Evolutionary conservation across 768 basidiomycete genomes (phyloP).

Genomic region (Rhodotorula graminis): DNA sequence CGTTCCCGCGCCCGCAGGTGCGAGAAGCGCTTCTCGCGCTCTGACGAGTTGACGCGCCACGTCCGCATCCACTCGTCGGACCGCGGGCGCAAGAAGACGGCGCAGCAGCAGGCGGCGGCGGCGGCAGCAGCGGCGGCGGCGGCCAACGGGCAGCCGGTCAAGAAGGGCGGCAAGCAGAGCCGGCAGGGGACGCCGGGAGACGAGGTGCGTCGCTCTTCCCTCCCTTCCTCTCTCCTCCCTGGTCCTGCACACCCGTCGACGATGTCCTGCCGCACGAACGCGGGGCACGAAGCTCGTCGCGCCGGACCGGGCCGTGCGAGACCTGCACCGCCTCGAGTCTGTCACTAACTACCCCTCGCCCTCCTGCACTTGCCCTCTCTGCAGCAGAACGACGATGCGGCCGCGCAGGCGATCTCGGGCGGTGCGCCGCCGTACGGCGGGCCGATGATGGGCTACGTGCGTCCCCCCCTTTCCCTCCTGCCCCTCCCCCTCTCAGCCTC

Average conservation of each 20-base stretch:
- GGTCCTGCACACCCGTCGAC: neutral
- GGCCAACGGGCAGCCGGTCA: neutral
- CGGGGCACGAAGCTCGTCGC: too few species aligned
- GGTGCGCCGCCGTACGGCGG: slow-evolving; percentile 8
- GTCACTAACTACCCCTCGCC: too few species aligned
- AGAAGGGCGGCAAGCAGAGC: slow-evolving; percentile 18
- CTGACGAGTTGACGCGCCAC: slow-evolving; percentile 97
- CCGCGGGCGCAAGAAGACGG: slow-evolving; percentile 35
- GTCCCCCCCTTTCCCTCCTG: neutral
- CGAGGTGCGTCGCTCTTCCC: slow-evolving; percentile 18
- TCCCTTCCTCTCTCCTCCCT: neutral
- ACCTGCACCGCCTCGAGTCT: too few species aligned
- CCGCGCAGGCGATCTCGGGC: neutral
- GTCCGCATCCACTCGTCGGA: slow-evolving; percentile 70
- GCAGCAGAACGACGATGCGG: neutral
- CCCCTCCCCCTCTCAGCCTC: too few species aligned
- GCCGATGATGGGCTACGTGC: slow-evolving; percentile 37
- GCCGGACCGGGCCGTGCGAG: too few species aligned
- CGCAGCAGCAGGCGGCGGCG: slow-evolving; percentile 40
- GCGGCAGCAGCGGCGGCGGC: slow-evolving; percentile 53
- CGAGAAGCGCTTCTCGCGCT: slow-evolving; percentile 95
- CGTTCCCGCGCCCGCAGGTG: slow-evolving; percentile 50
- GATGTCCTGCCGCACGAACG: too few species aligned
- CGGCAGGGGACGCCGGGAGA: slow-evolving; percentile 24
- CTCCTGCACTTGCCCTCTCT: neutral